Percentiles rank a stretch among this genome's conserved stretches.
These are phyloP conservation scores for Discostella stelligeroides DNA, from an alignment of 108 stramenopile species.

Conservation along the genomic window DNA sequence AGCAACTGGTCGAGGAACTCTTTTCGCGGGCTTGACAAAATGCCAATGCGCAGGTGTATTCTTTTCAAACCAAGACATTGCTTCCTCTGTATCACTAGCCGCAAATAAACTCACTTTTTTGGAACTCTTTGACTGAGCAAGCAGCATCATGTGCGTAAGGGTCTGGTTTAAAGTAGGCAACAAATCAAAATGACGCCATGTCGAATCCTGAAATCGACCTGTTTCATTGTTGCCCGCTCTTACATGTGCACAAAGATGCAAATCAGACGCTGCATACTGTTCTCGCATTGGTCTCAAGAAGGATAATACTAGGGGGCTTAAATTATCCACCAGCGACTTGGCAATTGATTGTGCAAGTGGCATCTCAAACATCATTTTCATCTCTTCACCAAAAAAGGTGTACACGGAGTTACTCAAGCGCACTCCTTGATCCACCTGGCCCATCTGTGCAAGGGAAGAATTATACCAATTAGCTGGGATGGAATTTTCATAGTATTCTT, in stretches of 20 bases:
- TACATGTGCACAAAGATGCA: slow-evolving; percentile 34
- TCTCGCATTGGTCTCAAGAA: slow-evolving; percentile 20
- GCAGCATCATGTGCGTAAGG: slow-evolving; percentile 11
- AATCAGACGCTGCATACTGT: slow-evolving; percentile 8
- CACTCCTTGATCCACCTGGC: background rate
- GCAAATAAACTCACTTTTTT: slow-evolving; percentile 25
- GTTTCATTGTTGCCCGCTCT: slow-evolving; percentile 37
- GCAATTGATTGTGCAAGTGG: slow-evolving; percentile 22
- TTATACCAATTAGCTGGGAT: slow-evolving; percentile 11
- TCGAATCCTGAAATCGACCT: slow-evolving; percentile 6
- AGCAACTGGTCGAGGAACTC: slow-evolving; percentile 2
- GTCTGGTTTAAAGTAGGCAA: slow-evolving; percentile 7
- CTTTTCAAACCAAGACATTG: slow-evolving; percentile 26
- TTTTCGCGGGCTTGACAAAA: slow-evolving; percentile 22
- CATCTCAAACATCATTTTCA: slow-evolving; percentile 20
- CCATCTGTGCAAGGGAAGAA: background rate
- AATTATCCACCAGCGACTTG: slow-evolving; percentile 9
- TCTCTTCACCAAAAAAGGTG: background rate
- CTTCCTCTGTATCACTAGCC: slow-evolving; percentile 22
- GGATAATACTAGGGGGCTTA: slow-evolving; percentile 17
- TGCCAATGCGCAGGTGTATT: slow-evolving; percentile 24
- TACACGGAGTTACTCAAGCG: background rate
- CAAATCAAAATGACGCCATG: slow-evolving; percentile 24
- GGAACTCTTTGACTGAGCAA: background rate
- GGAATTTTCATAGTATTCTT: slow-evolving; percentile 23